Conservation (phyloP, 495 filamentous ascomycete species). For the Annulohypoxylon moriforme region DNA sequence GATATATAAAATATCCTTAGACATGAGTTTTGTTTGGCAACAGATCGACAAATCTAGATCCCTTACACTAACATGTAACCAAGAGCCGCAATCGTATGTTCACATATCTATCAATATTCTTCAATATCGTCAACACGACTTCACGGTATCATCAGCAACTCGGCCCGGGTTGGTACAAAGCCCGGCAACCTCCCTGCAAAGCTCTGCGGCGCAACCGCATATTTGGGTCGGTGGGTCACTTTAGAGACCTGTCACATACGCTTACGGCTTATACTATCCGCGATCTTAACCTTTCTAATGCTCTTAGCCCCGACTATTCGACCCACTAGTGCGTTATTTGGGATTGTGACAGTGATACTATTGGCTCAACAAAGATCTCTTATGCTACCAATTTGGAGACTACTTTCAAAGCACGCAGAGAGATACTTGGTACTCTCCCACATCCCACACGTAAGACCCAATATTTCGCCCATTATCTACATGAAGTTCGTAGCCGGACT, state of each 20-base stretch:
- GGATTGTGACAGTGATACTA: not conserved
- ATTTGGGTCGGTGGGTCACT: not conserved
- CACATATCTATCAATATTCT: not conserved
- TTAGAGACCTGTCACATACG: slow-evolving; percentile 1
- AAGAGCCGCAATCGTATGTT: not conserved
- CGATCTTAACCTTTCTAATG: not conserved
- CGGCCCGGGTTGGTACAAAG: not conserved
- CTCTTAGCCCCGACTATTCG: not conserved
- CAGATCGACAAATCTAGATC: not conserved
- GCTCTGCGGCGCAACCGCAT: not conserved
- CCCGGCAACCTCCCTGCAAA: not conserved
- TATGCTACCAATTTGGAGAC: not conserved
- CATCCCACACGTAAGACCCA: not conserved
- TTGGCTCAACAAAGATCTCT: not conserved
- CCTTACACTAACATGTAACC: not conserved
- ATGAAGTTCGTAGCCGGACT: not conserved
- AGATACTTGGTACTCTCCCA: not conserved
- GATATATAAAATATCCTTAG: not conserved
- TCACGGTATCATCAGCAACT: not conserved
- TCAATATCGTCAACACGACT: not conserved
- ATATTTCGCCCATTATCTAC: not conserved
- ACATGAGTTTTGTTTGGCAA: not conserved
- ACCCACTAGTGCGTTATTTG: not conserved
- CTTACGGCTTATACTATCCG: not conserved
- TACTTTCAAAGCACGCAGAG: not conserved